Conservation (phyloP, 106 monocot species). For the Allium fistulosum region DNA sequence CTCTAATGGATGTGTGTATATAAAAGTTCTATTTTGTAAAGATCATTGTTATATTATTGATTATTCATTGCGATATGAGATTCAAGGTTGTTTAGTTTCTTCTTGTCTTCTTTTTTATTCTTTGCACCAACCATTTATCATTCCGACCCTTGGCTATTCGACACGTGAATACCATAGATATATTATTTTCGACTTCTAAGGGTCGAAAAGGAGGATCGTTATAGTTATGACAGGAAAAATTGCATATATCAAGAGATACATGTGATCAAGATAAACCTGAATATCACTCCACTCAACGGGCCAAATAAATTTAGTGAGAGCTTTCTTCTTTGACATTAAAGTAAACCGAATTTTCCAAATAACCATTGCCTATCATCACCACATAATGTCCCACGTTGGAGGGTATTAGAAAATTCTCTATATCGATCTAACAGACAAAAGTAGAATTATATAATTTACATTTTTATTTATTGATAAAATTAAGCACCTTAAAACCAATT, state of each 20-base stretch:
- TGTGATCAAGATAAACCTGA: slow-evolving; percentile 39
- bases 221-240: background rate
- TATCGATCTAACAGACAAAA: slow-evolving; percentile 49
- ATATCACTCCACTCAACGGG: slow-evolving; percentile 98
- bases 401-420: slow-evolving; percentile 89
- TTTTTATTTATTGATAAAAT: background rate
- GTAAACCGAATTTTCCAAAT: slow-evolving; percentile 94
- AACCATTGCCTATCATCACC: slow-evolving; percentile 87
- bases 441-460: background rate
- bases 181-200: too few relatives aligned
- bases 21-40: too few relatives aligned
- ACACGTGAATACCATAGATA: too few relatives aligned
- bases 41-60: too few relatives aligned
- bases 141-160: too few relatives aligned
- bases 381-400: slow-evolving; percentile 57
- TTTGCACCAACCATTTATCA: too few relatives aligned
- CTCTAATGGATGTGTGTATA: too few relatives aligned
- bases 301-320: slow-evolving; percentile 87
- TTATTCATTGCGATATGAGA: too few relatives aligned
- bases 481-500: background rate
- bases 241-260: background rate
- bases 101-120: too few relatives aligned
- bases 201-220: too few relatives aligned
- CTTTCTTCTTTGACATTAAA: slow-evolving; percentile 95
- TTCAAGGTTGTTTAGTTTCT: too few relatives aligned